Percentiles rank a stretch among this genome's conserved stretches.
Evolutionary conservation across 176 grass and related monocot species (phyloP).

Genomic region (Pharus latifolius): DNA sequence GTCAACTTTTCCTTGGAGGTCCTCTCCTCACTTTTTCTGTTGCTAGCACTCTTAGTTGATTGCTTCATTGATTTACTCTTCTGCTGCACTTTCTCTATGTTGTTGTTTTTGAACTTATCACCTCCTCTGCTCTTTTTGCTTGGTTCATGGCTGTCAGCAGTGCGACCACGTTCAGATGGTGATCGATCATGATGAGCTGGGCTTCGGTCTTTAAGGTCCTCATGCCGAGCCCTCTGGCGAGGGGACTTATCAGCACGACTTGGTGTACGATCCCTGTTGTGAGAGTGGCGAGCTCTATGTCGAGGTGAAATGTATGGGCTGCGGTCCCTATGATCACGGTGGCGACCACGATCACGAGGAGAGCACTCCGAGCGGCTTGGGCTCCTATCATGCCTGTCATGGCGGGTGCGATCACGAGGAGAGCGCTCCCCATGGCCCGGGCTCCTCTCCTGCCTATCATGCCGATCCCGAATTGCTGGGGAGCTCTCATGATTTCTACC

Average conservation of each 20-base stretch:
- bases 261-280: slow-evolving; percentile 59
- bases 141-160: slow-evolving; percentile 37
- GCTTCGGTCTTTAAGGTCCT: slow-evolving; percentile 56
- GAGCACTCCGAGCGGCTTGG: slow-evolving; percentile 37
- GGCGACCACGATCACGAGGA: slow-evolving; percentile 40
- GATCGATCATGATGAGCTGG: slow-evolving; percentile 45
- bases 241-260: slow-evolving; percentile 51
- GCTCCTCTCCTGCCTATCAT: slow-evolving; percentile 36
- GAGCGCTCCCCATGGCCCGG: slow-evolving; percentile 42
- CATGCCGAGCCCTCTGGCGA: slow-evolving; percentile 45
- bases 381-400: slow-evolving; percentile 40
- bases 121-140: slow-evolving; percentile 40
- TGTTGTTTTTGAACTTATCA: slow-evolving; percentile 45
- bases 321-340: slow-evolving; percentile 42
- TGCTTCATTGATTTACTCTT: slow-evolving; percentile 60
- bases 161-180: slow-evolving; percentile 31
- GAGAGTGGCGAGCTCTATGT: slow-evolving; percentile 31
- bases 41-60: slow-evolving; percentile 56
- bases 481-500: slow-evolving; percentile 41
- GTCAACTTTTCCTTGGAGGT: slow-evolving; percentile 52
- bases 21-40: slow-evolving; percentile 53
- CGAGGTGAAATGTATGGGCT: slow-evolving; percentile 48
- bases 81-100: slow-evolving; percentile 32
- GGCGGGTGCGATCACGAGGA: slow-evolving; percentile 47
- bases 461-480: slow-evolving; percentile 20